These are phyloP conservation scores for Coemansia sp. DNA, from an alignment of 192 early-diverging fungal genomes.

Conservation along the genomic window DNA sequence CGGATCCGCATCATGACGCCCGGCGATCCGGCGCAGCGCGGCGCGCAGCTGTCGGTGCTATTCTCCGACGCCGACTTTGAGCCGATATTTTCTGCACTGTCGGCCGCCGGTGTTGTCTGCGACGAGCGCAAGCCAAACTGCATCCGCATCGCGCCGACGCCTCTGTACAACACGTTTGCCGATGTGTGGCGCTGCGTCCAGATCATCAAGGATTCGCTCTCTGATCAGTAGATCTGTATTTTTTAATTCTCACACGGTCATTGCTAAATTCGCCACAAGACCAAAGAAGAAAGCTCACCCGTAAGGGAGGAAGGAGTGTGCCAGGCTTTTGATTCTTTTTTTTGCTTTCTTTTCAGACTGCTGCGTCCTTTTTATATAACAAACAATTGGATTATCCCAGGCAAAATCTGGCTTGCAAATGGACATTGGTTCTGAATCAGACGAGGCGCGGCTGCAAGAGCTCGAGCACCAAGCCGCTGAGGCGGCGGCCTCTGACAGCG, in stretches of 20 bases:
- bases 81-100: conserved; percentile 62
- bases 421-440: conserved; percentile 1
- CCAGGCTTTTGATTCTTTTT: background rate
- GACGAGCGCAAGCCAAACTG: conserved; percentile 91
- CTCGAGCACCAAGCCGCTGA: conserved; percentile 19
- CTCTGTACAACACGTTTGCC: conserved; percentile 84
- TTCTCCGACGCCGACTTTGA: conserved; percentile 50
- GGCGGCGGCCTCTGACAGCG: too few species aligned
- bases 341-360: background rate
- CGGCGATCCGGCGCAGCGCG: conserved; percentile 56
- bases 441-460: conserved; percentile 31
- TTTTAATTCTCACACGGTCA: conserved; percentile 1
- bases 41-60: conserved; percentile 81
- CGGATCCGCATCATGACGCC: conserved; percentile 78
- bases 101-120: conserved; percentile 64
- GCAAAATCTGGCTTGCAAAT: too few species aligned
- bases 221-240: background rate
- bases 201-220: conserved; percentile 40
- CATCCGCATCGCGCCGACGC: conserved; percentile 84
- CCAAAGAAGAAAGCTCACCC: too few species aligned
- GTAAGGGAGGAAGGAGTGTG: too few species aligned
- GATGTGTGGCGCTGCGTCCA: conserved; percentile 73
- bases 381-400: too few species aligned
- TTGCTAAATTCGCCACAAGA: too few species aligned
- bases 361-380: background rate